phyloP scores from a whole-genome alignment of 495 filamentous ascomycete species.

The Lasiosphaeria miniovina region DNA sequence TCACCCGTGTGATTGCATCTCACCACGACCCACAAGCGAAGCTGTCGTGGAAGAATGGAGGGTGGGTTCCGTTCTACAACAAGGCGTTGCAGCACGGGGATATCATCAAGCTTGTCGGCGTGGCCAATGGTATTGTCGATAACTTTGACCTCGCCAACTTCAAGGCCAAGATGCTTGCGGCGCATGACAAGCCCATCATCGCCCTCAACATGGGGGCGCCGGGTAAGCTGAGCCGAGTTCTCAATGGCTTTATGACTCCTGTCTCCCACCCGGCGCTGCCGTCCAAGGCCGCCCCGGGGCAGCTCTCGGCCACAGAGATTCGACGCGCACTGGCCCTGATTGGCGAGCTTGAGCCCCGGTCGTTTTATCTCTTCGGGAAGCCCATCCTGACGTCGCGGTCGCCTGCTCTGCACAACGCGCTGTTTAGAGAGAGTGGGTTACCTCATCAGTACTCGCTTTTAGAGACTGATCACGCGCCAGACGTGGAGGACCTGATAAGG shows the following conservation, averaged over 20 bases:
- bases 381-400: constrained; percentile 79
- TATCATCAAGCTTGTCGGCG: constrained; percentile 90
- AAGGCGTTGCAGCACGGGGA: constrained; percentile 82
- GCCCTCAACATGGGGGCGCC: constrained; percentile 92
- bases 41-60: constrained; percentile 83
- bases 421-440: constrained; percentile 76
- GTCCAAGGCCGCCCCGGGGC: constrained; percentile 90
- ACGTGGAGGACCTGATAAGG: constrained; percentile 66
- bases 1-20: constrained; percentile 81
- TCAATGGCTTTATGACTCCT: constrained; percentile 92
- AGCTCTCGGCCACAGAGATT: constrained; percentile 89
- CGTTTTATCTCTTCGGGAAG: constrained; percentile 83
- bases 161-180: constrained; percentile 66
- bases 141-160: constrained; percentile 85
- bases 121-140: constrained; percentile 72
- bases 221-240: constrained; percentile 84
- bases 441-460: constrained; percentile 82
- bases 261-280: constrained; percentile 88
- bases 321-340: constrained; percentile 70
- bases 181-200: constrained; percentile 78
- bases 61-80: constrained; percentile 86
- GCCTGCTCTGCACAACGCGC: constrained; percentile 82
- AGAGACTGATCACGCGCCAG: constrained; percentile 67
- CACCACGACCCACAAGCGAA: constrained; percentile 83
- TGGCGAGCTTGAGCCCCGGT: constrained; percentile 72